These are phyloP conservation scores for Yamadazyma mexicana DNA, from an alignment of 1,139 yeast species.

Conservation along the genomic window DNA sequence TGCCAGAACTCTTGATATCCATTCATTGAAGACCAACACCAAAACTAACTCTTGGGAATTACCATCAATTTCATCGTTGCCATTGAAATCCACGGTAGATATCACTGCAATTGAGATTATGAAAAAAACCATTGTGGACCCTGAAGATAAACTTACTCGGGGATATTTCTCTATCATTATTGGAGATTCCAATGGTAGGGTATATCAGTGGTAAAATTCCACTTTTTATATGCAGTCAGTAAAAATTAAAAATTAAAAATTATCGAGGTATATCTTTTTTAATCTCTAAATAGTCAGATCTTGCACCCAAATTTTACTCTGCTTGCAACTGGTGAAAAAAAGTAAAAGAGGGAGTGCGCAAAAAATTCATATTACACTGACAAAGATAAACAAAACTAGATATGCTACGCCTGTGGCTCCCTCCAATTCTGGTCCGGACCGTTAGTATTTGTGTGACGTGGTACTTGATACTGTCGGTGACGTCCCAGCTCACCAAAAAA, in stretches of 20 bases:
- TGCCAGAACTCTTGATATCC: conserved; percentile 21
- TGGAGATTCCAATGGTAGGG: conserved; percentile 44
- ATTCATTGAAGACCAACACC: conserved; percentile 23
- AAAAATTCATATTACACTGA: neutral
- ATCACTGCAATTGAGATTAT: conserved; percentile 29
- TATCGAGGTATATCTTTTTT: too few species aligned
- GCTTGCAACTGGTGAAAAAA: neutral
- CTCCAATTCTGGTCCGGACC: conserved; percentile 34
- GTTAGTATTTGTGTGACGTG: conserved; percentile 38
- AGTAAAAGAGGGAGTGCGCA: neutral
- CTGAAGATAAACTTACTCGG: conserved; percentile 36
- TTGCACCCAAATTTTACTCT: neutral
- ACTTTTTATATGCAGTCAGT: too few species aligned
- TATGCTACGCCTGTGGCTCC: conserved; percentile 16
- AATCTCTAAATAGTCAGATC: too few species aligned
- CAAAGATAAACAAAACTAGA: neutral
- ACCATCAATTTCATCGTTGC: conserved; percentile 15
- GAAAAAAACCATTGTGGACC: conserved; percentile 33
- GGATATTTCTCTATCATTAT: conserved; percentile 33
- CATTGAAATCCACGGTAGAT: conserved; percentile 8
- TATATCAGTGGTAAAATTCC: conserved; percentile 22
- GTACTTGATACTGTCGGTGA: conserved; percentile 48
- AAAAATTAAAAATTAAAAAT: too few species aligned
- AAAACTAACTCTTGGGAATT: conserved; percentile 23
- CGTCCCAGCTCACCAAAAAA: conserved; percentile 48